phyloP scores from a whole-genome alignment of 169 alveolate genomes.

The Plasmodium cynomolgi region DNA sequence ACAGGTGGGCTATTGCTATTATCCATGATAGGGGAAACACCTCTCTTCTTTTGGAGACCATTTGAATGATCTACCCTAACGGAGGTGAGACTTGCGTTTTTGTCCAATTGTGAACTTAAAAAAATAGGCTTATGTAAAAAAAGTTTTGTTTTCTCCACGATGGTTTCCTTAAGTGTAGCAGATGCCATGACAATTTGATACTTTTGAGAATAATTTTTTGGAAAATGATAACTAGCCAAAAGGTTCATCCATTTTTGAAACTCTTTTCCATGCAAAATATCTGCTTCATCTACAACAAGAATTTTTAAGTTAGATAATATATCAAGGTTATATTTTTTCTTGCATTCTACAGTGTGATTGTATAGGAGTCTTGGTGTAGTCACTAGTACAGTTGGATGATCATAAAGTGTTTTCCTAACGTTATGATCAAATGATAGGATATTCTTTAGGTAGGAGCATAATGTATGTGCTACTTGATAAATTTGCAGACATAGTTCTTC shows the following conservation, averaged over 20 bases:
- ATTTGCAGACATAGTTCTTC: conserved; percentile 80
- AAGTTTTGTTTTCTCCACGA: conserved; percentile 3
- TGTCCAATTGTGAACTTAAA: conserved; percentile 9
- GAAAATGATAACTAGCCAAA: conserved; percentile 16
- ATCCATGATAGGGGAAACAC: not conserved
- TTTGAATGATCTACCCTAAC: not conserved
- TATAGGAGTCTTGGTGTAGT: conserved; percentile 76
- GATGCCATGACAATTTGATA: conserved; percentile 74
- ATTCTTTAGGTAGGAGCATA: conserved; percentile 57
- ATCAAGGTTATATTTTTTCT: conserved; percentile 57
- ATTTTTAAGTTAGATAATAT: conserved; percentile 50
- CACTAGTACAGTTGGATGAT: conserved; percentile 76
- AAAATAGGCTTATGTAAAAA: conserved; percentile 58
- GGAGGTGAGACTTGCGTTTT: not conserved
- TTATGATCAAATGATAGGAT: conserved; percentile 68
- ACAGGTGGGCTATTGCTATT: not conserved
- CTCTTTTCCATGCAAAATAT: conserved; percentile 79
- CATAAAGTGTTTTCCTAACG: conserved; percentile 42
- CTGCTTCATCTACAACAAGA: conserved; percentile 85
- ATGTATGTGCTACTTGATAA: conserved; percentile 49
- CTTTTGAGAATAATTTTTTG: conserved; percentile 52
- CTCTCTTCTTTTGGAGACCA: not conserved
- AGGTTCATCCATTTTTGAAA: conserved; percentile 74
- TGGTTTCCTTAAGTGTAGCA: conserved; percentile 31
- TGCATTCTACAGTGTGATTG: conserved; percentile 51